Evolutionary conservation across 1,139 yeast genomes (phyloP).

Genomic region (Yueomyces sp.): DNA sequence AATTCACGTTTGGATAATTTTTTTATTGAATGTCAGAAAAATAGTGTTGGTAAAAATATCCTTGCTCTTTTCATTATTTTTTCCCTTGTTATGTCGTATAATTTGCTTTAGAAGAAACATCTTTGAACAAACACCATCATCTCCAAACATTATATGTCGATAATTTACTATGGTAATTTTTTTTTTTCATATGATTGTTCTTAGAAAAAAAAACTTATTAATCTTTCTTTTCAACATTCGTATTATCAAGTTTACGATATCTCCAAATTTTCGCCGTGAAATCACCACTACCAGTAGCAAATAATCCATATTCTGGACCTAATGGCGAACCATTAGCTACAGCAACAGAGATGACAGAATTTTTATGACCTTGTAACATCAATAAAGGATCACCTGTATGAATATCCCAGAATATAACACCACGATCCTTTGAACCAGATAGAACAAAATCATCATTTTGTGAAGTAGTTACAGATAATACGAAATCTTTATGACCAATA

Average conservation of each 20-base stretch:
- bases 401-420: slow-evolving; percentile 96
- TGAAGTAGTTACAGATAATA: slow-evolving; percentile 84
- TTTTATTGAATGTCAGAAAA: too few relatives aligned
- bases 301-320: slow-evolving; percentile 46
- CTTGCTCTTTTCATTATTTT: too few relatives aligned
- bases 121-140: too few relatives aligned
- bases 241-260: slow-evolving; percentile 19
- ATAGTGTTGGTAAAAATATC: too few relatives aligned
- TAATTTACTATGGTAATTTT: too few relatives aligned
- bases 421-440: slow-evolving; percentile 94
- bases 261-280: slow-evolving; percentile 96
- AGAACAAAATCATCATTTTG: slow-evolving; percentile 87
- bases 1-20: too few relatives aligned
- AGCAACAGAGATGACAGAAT: slow-evolving; percentile 89
- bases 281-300: slow-evolving; percentile 97
- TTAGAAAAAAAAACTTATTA: not conserved
- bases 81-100: too few relatives aligned
- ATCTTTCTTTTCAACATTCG: not conserved
- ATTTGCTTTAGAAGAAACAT: too few relatives aligned
- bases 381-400: slow-evolving; percentile 82
- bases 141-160: too few relatives aligned
- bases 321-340: slow-evolving; percentile 67
- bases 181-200: too few relatives aligned
- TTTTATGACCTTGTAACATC: slow-evolving; percentile 95
- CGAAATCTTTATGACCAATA: slow-evolving; percentile 94